A percentile compares a stretch with the other conserved stretches of the same genome.
phyloP scores from a whole-genome alignment of 2,329 filamentous ascomycete species.

The Coleophoma cylindrospora region DNA sequence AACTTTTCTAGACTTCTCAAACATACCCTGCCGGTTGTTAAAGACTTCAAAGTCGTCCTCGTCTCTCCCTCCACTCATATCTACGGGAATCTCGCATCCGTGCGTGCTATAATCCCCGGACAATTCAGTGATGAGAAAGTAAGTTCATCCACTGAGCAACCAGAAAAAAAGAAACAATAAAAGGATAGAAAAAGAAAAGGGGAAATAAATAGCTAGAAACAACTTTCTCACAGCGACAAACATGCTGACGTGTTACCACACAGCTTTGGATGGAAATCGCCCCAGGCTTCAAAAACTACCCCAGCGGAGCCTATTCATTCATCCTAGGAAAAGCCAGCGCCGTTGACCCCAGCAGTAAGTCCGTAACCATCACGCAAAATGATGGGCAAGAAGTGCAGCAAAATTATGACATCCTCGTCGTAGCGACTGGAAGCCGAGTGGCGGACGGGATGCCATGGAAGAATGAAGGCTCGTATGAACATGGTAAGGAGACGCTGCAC shows the following conservation, averaged over 20 bases:
- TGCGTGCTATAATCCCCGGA: constrained; percentile 35
- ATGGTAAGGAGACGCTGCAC: constrained; percentile 4
- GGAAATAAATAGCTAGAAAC: too few relatives aligned
- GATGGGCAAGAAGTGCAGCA: constrained; percentile 18
- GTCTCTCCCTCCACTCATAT: constrained; percentile 38
- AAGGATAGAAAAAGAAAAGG: too few relatives aligned
- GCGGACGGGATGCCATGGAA: constrained; percentile 45
- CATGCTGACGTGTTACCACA: constrained; percentile 27
- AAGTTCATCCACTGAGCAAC: constrained; percentile 24
- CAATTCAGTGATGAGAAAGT: constrained; percentile 37
- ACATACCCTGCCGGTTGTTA: constrained; percentile 35
- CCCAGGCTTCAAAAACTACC: constrained; percentile 30
- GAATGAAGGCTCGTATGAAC: constrained; percentile 15
- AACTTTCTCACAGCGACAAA: too few relatives aligned
- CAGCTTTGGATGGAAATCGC: constrained; percentile 13
- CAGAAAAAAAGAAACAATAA: too few relatives aligned
- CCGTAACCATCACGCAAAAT: constrained; percentile 21
- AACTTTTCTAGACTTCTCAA: constrained; percentile 33
- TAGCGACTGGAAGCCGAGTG: constrained; percentile 37
- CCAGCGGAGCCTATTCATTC: constrained; percentile 29
- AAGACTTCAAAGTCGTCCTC: constrained; percentile 33
- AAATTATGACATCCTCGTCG: constrained; percentile 36
- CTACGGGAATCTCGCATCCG: constrained; percentile 41
- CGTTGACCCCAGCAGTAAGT: constrained; percentile 27
- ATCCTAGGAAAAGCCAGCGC: constrained; percentile 31